Evolutionary conservation across 306 rosid genomes (phyloP), one percentile per base, ranked within the genome.

Genomic region (Medicago truncatula): DNA sequence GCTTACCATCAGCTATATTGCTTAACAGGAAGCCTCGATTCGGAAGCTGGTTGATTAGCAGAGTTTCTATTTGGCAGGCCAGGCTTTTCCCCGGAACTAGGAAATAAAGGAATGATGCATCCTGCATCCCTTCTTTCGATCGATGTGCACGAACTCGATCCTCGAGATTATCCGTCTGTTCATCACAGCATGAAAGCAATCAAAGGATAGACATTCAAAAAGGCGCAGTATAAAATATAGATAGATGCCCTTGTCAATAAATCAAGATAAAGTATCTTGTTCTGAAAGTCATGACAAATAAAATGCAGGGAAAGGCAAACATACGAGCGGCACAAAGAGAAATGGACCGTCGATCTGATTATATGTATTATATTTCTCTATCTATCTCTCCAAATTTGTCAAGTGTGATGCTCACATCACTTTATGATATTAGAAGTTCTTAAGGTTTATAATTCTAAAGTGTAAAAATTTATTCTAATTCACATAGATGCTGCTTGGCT

Each of bases 11-110:
- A 9, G 91, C 93, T 53, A 82, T 76, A 53, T 95, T 90, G 66
- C 87, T 76, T 62, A 95, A 84, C 39, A 77, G 90, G 59, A 89
- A 95, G 64, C 92, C 98, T 8, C 63, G 88, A 80, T 68, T 81
- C 13, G 97, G 89, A 44, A 95, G 97, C 77, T 89, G 97, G 75
- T 92, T 95, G 82, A 95, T 92, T 85, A 95, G 97, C 64, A 90
- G 91, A 46, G 97, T 89, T 88, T 95, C 97, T 18, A 95, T 80
- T 80, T 95, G 89, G 87, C 97, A 89, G 15, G 97, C 97, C 86
- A 92, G 39, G 84, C 99, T 89, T 90, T 92, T 92, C 16, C 97
- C 97, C 0, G 85, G 84, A 62, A 92, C 96, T 31, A 74, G 78
- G 79, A 92, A 89, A 78, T 95, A 95, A 40, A 95, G 82, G 62